Percentiles rank a stretch among this genome's conserved stretches.
Conservation (phyloP, 148 eudicot genomes). For the Chenopodium formosanum region DNA sequence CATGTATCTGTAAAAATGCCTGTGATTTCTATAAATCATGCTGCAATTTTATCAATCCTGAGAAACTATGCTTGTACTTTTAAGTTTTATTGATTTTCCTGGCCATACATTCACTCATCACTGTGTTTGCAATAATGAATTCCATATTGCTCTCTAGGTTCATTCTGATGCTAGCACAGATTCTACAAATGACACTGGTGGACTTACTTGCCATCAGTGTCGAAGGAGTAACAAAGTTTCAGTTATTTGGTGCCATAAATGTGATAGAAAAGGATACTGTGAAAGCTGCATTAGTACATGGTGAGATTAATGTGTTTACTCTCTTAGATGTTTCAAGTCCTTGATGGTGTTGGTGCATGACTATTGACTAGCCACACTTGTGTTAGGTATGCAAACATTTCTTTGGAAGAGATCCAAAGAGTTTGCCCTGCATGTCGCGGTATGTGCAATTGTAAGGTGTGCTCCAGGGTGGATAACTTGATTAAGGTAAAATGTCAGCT, state of each 20-base stretch:
- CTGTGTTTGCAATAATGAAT: slow-evolving; percentile 1
- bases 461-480: slow-evolving; percentile 77
- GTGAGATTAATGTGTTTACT: slow-evolving; percentile 38
- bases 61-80: too few species aligned
- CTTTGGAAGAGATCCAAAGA: slow-evolving; percentile 67
- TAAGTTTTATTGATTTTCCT: neutral
- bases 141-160: slow-evolving; percentile 44
- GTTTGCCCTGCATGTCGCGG: slow-evolving; percentile 97
- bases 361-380: slow-evolving; percentile 17
- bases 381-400: slow-evolving; percentile 67
- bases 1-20: too few species aligned
- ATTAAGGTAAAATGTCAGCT: slow-evolving; percentile 53
- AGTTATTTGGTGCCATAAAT: slow-evolving; percentile 74
- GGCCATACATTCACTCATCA: neutral
- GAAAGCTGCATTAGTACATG: slow-evolving; percentile 73
- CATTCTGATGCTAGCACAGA: slow-evolving; percentile 62
- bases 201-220: slow-evolving; percentile 87
- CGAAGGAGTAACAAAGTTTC: slow-evolving; percentile 45
- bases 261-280: slow-evolving; percentile 94
- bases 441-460: slow-evolving; percentile 77
- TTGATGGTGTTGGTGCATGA: slow-evolving; percentile 12
- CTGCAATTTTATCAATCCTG: too few species aligned
- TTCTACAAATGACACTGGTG: slow-evolving; percentile 68
- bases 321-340: slow-evolving; percentile 12
- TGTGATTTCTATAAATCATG: too few species aligned